Evolutionary conservation across 495 filamentous ascomycete genomes (phyloP).

Genomic region (Pseudotulostoma volvatum): DNA sequence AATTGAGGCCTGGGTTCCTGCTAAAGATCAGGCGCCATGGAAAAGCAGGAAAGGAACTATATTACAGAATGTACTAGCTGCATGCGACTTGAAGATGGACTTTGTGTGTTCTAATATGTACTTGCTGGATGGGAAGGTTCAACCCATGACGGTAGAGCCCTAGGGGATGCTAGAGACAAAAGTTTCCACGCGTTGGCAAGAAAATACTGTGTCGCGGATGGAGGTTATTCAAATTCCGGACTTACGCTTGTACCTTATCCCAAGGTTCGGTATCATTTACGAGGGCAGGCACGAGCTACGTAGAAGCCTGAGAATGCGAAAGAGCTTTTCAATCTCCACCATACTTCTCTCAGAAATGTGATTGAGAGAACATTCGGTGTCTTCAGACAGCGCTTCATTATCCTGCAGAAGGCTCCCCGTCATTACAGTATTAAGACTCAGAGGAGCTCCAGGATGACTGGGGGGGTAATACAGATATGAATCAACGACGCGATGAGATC

Average conservation of each 20-base stretch:
- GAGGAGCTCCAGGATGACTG: not conserved
- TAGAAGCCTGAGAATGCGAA: not conserved
- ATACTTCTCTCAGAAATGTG: not conserved
- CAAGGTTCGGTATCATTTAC: not conserved
- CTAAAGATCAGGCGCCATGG: too few relatives aligned
- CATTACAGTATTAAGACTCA: conserved; percentile 2
- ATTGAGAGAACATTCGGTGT: not conserved
- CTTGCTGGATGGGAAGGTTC: too few relatives aligned
- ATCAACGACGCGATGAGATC: not conserved
- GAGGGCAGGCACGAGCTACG: not conserved
- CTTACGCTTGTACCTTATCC: not conserved
- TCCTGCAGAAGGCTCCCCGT: not conserved
- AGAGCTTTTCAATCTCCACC: not conserved
- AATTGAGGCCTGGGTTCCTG: too few relatives aligned
- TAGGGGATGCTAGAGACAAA: not conserved
- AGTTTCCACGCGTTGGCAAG: not conserved
- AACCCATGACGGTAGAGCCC: not conserved
- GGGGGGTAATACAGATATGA: not conserved
- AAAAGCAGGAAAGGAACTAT: too few relatives aligned
- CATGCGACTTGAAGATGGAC: too few relatives aligned
- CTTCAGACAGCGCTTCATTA: not conserved
- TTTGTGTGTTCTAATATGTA: too few relatives aligned
- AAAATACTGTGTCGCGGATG: not conserved
- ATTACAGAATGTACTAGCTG: too few relatives aligned
- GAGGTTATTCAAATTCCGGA: not conserved